Percentiles rank a stretch among this genome's conserved stretches.
phyloP scores from a whole-genome alignment of 495 filamentous ascomycete genomes.

The Gamarada debralockiae region DNA sequence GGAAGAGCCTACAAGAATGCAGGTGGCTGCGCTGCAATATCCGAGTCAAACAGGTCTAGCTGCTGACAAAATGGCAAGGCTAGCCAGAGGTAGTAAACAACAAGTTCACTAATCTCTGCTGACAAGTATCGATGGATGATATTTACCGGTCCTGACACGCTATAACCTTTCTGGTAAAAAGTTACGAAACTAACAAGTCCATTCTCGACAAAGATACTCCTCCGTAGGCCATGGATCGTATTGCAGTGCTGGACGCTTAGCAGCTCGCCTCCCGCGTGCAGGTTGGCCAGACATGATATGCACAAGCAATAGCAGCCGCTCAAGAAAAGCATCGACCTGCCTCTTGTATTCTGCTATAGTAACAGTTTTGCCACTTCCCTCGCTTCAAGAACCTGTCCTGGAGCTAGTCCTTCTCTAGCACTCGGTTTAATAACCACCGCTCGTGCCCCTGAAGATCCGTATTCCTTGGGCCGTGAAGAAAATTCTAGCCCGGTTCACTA shows the following conservation, averaged over 20 bases:
- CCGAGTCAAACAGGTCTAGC: conserved; percentile 19
- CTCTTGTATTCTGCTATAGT: conserved; percentile 1
- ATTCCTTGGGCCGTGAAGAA: conserved; percentile 6
- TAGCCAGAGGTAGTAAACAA: conserved; percentile 26
- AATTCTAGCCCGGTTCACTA: conserved; percentile 1
- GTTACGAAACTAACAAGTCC: conserved; percentile 14
- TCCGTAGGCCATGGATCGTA: conserved; percentile 8
- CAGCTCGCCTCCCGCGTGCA: conserved; percentile 26
- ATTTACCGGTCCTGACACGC: conserved; percentile 7
- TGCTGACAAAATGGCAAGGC: conserved; percentile 21
- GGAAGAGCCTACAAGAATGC: neutral
- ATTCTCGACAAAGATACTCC: conserved; percentile 14
- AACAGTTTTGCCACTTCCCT: neutral
- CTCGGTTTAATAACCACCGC: conserved; percentile 3
- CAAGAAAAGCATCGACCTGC: conserved; percentile 15
- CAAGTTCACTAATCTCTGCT: conserved; percentile 17
- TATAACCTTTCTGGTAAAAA: conserved; percentile 16
- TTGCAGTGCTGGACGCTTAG: conserved; percentile 25
- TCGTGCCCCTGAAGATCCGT: neutral
- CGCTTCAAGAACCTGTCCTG: neutral
- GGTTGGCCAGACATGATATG: conserved; percentile 27
- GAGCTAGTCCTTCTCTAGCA: neutral
- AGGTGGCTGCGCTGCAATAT: neutral
- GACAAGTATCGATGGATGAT: conserved; percentile 22
- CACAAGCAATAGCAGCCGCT: conserved; percentile 23